Evolutionary conservation across 2,329 filamentous ascomycete genomes (phyloP).

Genomic region (Botrytis porri): DNA sequence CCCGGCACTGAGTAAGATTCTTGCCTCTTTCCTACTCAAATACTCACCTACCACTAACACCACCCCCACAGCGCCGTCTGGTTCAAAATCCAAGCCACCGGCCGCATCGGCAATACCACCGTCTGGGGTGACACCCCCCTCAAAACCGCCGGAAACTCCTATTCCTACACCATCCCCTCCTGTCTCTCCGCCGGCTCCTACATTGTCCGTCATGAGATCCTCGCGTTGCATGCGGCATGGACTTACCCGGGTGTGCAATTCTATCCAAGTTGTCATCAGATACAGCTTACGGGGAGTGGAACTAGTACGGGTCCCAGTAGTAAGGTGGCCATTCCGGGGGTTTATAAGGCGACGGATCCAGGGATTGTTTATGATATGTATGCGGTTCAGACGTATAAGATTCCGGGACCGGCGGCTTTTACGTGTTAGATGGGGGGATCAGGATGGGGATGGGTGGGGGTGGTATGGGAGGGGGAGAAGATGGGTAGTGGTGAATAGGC

Average conservation of each 20-base stretch:
- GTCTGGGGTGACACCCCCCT: conserved; percentile 34
- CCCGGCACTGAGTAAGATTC: conserved; percentile 43
- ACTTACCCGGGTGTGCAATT: conserved; percentile 32
- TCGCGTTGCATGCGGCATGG: conserved; percentile 48
- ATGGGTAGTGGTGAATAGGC: too few relatives aligned
- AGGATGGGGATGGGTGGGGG: neutral
- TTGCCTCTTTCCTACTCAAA: rapidly evolving
- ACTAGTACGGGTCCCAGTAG: conserved; percentile 41
- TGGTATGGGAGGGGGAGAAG: too few relatives aligned
- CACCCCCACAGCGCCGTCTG: conserved; percentile 20
- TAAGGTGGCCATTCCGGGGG: conserved; percentile 46
- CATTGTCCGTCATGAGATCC: conserved; percentile 52
- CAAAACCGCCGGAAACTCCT: conserved; percentile 42
- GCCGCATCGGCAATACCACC: conserved; percentile 25
- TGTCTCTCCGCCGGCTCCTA: conserved; percentile 54
- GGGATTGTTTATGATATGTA: conserved; percentile 39
- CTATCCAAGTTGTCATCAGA: conserved; percentile 41
- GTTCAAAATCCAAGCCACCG: conserved; percentile 50
- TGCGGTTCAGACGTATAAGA: conserved; percentile 44
- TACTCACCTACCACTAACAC: neutral
- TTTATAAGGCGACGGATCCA: conserved; percentile 47
- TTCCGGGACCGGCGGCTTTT: conserved; percentile 42
- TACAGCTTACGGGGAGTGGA: conserved; percentile 47
- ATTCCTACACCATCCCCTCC: conserved; percentile 49
- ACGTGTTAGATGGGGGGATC: conserved; percentile 26